Base-by-base conservation (phyloP, 352 stramenopile species). In the Pythium dissimile region DNA sequence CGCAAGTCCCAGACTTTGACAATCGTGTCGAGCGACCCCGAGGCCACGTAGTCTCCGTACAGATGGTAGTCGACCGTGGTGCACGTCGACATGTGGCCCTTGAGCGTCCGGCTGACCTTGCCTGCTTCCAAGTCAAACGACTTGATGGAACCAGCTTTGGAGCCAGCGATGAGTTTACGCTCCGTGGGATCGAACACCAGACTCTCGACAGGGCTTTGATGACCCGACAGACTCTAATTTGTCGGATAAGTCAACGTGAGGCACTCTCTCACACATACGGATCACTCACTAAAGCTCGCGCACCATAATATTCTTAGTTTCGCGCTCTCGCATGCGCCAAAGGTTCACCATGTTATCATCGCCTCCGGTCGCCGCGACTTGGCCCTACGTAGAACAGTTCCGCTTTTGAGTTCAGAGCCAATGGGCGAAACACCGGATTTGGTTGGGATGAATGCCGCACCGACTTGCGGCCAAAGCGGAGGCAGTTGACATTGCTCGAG, bases 231-330 rank as follows among this genome's bases (percentile, higher is more conserved):
- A 30, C 80, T 94, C 84, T 94, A n/a, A 31, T 1, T 20, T n/a
- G 39, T 41, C 16, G 10, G 18, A 42, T 42, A 27, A 28, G 10
- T 45, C 23, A 47, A 16, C 34, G 34, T 41, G 12, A 37, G 23
- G 4, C 35, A 56, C 3, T 31, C 23, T 3, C 34, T 6, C 11
- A 23, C 26, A 2, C 13, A 20, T 23, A 0, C 9, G 13, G 6
- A 49, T 23, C 5, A 27, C n/a, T n/a, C n/a, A 26, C 12, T 39
- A 0, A 12, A 28, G 34, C 12, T 41, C 34, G 34, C 49, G 27
- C 18, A 93, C 84, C 80, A 92, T 89, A 38, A 94, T 90, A 60
- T 91, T 94, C 64, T 94, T 94, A 53, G 81, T 94, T 69, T 94
- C 80, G 50, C 83, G 86, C 57, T 94, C 84, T 31, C 81, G 80